Evolutionary conservation across 2,329 filamentous ascomycete genomes (phyloP).

Genomic region (Alternaria conjuncta): DNA sequence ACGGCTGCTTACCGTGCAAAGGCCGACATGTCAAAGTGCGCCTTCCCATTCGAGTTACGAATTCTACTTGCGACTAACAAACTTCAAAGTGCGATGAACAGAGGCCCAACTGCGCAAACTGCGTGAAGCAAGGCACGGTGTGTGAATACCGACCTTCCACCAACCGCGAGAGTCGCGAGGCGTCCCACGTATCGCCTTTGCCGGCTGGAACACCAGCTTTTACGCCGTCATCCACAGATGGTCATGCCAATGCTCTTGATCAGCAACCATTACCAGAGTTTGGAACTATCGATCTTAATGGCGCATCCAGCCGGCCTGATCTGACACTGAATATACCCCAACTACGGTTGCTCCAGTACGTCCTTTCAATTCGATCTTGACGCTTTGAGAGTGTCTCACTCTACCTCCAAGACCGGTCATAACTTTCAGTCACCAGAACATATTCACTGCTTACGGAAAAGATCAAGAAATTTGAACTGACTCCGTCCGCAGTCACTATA

Average conservation of each 20-base stretch:
- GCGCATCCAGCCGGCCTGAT: neutral
- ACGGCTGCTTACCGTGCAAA: conserved; percentile 40
- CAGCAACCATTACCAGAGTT: conserved; percentile 6
- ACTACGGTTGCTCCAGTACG: conserved; percentile 37
- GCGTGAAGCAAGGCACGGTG: conserved; percentile 36
- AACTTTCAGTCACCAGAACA: neutral
- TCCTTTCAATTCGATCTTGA: neutral
- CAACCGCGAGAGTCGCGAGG: conserved; percentile 24
- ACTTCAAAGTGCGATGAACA: conserved; percentile 39
- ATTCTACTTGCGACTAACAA: conserved; percentile 14
- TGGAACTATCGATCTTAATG: neutral
- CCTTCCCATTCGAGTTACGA: neutral
- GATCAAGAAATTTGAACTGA: neutral
- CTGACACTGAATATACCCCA: conserved; percentile 29
- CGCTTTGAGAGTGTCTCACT: neutral
- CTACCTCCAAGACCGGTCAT: neutral
- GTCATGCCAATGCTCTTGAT: neutral
- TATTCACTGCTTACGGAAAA: neutral
- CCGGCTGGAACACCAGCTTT: conserved; percentile 16
- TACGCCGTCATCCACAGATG: conserved; percentile 25
- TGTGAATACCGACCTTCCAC: conserved; percentile 36
- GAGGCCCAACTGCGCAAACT: conserved; percentile 39
- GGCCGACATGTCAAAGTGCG: conserved; percentile 38
- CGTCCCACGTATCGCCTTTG: conserved; percentile 23
- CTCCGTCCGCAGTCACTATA: conserved; percentile 28